These are phyloP conservation scores for Sclerotinia trifoliorum DNA, from an alignment of 2,329 filamentous ascomycete genomes.

Conservation along the genomic window DNA sequence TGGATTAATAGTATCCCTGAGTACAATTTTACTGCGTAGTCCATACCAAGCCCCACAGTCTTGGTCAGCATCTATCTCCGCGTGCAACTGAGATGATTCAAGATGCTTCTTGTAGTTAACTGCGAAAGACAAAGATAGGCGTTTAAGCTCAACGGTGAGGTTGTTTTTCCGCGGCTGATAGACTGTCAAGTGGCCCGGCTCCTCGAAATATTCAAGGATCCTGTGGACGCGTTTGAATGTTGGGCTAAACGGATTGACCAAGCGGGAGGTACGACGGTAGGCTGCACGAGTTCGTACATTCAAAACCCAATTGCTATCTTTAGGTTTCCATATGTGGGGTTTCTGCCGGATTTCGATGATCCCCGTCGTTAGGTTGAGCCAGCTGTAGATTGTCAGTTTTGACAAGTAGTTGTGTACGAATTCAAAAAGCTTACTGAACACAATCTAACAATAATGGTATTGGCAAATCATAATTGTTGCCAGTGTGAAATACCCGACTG, in stretches of 20 bases:
- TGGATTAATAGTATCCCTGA: conserved; percentile 46
- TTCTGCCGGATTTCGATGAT: conserved; percentile 53
- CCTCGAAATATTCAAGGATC: conserved; percentile 54
- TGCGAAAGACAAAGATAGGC: conserved; percentile 53
- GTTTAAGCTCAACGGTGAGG: conserved; percentile 51
- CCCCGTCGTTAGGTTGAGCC: conserved; percentile 51
- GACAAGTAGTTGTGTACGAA: too few species aligned
- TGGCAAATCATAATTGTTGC: conserved; percentile 50
- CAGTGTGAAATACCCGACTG: conserved; percentile 35
- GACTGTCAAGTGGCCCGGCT: conserved; percentile 45
- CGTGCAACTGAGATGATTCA: conserved; percentile 48
- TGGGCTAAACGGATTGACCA: conserved; percentile 52
- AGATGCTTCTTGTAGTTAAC: conserved; percentile 49
- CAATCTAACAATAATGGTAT: conserved; percentile 50
- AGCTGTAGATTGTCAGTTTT: conserved; percentile 36
- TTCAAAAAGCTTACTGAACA: conserved; percentile 41
- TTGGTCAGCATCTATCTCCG: conserved; percentile 56
- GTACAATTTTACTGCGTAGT: conserved; percentile 55
- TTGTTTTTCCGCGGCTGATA: conserved; percentile 43
- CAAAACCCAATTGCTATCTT: conserved; percentile 44
- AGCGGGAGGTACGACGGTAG: conserved; percentile 32
- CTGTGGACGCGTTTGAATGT: conserved; percentile 43
- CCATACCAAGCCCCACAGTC: conserved; percentile 61
- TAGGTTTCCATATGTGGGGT: conserved; percentile 44
- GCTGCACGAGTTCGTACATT: conserved; percentile 38